A percentile compares a stretch with the other conserved stretches of the same genome.
Evolutionary conservation across 208 protist genomes (phyloP).

Genomic region (Polymyxa betae): DNA sequence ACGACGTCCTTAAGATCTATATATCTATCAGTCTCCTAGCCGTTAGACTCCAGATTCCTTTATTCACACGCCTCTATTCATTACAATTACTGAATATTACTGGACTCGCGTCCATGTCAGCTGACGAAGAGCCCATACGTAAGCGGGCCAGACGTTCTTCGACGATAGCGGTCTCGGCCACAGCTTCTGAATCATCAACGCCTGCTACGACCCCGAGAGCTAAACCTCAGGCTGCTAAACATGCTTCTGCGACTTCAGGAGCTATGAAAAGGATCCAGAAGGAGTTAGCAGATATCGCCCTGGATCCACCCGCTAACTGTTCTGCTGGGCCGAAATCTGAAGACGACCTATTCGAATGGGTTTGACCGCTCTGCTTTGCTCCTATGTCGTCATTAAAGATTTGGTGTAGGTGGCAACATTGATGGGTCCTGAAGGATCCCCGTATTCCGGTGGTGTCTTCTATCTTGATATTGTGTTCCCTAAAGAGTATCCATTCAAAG

Average conservation of each 20-base stretch:
- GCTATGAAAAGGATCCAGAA: constrained; percentile 69
- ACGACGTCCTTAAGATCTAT: too few species aligned
- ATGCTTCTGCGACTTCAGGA: not conserved
- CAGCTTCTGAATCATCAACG: not conserved
- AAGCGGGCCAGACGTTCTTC: not conserved
- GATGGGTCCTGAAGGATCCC: constrained; percentile 74
- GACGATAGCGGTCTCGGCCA: not conserved
- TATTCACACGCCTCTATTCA: too few species aligned
- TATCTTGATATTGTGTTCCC: constrained; percentile 98
- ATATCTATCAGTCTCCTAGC: too few species aligned
- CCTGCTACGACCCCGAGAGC: not conserved
- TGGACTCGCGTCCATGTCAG: too few species aligned
- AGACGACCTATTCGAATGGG: constrained; percentile 74
- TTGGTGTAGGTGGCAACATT: constrained; percentile 43
- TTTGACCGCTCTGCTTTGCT: not conserved
- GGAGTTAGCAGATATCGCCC: constrained; percentile 72
- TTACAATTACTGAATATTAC: too few species aligned
- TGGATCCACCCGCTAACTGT: constrained; percentile 74
- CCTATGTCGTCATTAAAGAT: not conserved
- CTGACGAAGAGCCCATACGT: constrained; percentile 5
- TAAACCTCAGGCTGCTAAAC: not conserved
- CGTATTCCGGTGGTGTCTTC: constrained; percentile 95
- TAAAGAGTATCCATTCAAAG: constrained; percentile 93
- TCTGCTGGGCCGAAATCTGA: constrained; percentile 69
- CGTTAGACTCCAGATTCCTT: too few species aligned